Conservation (phyloP, 768 basidiomycete species). For the Leucocoprinus sp. region DNA sequence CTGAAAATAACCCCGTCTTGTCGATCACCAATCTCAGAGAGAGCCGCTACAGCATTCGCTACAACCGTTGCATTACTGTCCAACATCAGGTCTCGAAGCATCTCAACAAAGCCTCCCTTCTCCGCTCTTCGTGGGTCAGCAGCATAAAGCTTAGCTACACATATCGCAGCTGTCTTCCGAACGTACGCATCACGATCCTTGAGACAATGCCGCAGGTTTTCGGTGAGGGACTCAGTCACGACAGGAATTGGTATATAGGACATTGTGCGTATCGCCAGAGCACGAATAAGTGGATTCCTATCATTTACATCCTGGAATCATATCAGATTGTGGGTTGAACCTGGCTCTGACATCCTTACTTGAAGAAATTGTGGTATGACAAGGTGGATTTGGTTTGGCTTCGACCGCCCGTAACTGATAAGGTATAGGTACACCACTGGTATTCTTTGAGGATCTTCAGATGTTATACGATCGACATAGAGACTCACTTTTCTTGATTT, state of each 20-base stretch:
- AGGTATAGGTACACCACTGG: slow-evolving; percentile 97
- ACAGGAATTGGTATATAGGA: slow-evolving; percentile 93
- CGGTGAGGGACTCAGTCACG: slow-evolving; percentile 77
- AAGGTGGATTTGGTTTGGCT: slow-evolving; percentile 87
- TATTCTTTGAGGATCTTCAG: slow-evolving; percentile 13
- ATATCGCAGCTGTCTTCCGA: slow-evolving; percentile 96
- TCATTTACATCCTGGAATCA: slow-evolving; percentile 81
- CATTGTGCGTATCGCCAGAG: slow-evolving; percentile 97
- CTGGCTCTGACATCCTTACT: slow-evolving; percentile 31
- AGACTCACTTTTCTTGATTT: slow-evolving; percentile 97
- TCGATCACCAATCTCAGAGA: slow-evolving; percentile 94
- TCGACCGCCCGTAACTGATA: slow-evolving; percentile 91
- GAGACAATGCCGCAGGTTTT: slow-evolving; percentile 86
- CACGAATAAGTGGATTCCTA: slow-evolving; percentile 93
- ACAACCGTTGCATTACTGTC: slow-evolving; percentile 96
- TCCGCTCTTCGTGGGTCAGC: slow-evolving; percentile 85
- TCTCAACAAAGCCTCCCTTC: slow-evolving; percentile 83
- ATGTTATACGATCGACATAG: not conserved
- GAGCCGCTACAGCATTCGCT: slow-evolving; percentile 91
- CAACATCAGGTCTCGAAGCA: slow-evolving; percentile 85
- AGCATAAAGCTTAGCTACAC: slow-evolving; percentile 90
- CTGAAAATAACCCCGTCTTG: slow-evolving; percentile 92
- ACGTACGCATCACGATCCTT: slow-evolving; percentile 97
- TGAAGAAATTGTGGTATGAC: slow-evolving; percentile 89
- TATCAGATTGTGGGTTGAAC: slow-evolving; percentile 12